Evolutionary conservation across 306 rosid species (phyloP).

Genomic region (Corylus americana): DNA sequence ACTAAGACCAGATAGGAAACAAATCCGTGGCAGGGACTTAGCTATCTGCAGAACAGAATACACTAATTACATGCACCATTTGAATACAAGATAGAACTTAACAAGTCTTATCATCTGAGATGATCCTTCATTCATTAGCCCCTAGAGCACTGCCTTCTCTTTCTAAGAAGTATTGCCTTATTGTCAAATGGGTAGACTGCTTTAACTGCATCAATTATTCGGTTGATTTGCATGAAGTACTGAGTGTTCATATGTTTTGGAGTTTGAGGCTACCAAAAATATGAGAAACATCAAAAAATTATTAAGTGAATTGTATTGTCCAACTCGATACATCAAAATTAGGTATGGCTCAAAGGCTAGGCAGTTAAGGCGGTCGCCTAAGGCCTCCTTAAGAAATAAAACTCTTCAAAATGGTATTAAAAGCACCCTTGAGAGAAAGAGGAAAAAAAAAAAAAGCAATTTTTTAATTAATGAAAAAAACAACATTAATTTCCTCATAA

Average conservation of each 20-base stretch:
- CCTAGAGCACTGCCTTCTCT: neutral
- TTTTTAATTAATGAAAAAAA: too few species aligned
- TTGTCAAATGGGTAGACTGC: neutral
- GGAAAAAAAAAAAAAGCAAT: too few species aligned
- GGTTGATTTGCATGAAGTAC: neutral
- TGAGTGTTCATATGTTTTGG: neutral
- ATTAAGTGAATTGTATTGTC: neutral
- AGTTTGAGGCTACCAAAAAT: neutral
- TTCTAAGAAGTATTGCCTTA: neutral
- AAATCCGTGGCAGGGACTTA: constrained; percentile 80
- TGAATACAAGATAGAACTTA: constrained; percentile 11
- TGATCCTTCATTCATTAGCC: neutral
- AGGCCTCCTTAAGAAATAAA: too few species aligned
- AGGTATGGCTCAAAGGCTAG: too few species aligned
- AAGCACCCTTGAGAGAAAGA: too few species aligned
- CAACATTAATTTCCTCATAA: too few species aligned
- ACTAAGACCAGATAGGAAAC: constrained; percentile 87
- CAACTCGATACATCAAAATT: neutral
- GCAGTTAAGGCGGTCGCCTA: too few species aligned
- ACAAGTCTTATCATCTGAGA: neutral
- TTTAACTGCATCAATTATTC: constrained; percentile 2
- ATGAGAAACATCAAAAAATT: neutral
- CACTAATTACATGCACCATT: constrained; percentile 15
- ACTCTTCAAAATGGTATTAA: too few species aligned
- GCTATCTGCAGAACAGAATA: constrained; percentile 57